These are phyloP conservation scores for Tillandsia fasciculata DNA, from an alignment of 176 grass and related monocot genomes.

Conservation along the genomic window DNA sequence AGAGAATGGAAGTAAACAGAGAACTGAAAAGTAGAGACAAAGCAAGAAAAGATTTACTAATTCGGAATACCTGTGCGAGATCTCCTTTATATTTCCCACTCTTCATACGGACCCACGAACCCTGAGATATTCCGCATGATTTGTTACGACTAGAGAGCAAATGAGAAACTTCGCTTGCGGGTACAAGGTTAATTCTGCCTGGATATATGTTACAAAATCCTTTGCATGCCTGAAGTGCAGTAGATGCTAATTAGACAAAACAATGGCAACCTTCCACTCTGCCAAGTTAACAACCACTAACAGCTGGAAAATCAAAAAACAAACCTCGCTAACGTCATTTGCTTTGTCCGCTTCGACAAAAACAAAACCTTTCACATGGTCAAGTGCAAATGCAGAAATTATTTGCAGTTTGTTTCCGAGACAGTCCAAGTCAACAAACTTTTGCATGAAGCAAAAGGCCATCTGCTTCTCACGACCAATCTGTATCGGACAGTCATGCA, in stretches of 20 bases:
- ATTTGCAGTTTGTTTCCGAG: constrained; percentile 69
- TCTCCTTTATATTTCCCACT: constrained; percentile 96
- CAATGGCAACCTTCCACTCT: no score
- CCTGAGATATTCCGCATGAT: constrained; percentile 55
- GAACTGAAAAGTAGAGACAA: constrained; percentile 1
- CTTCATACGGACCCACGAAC: constrained; percentile 88
- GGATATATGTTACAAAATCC: constrained; percentile 82
- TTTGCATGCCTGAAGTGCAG: constrained; percentile 72
- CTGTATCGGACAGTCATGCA: constrained; percentile 38
- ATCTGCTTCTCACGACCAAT: constrained; percentile 78
- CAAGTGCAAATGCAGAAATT: constrained; percentile 75
- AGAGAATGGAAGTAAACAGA: not conserved
- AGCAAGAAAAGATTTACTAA: not conserved
- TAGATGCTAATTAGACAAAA: not conserved
- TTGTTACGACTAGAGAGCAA: constrained; percentile 62
- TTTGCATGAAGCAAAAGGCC: constrained; percentile 94
- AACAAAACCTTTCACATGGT: constrained; percentile 90
- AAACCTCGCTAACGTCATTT: constrained; percentile 82
- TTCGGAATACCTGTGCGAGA: constrained; percentile 54
- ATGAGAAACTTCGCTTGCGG: constrained; percentile 62
- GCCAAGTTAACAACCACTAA: not conserved
- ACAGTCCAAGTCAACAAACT: constrained; percentile 64
- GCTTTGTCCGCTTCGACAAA: constrained; percentile 96
- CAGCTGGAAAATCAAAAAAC: constrained; percentile 9
- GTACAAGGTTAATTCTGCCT: constrained; percentile 59